Base-by-base conservation (phyloP, 1,139 yeast species). In the Candida sp. region DNA sequence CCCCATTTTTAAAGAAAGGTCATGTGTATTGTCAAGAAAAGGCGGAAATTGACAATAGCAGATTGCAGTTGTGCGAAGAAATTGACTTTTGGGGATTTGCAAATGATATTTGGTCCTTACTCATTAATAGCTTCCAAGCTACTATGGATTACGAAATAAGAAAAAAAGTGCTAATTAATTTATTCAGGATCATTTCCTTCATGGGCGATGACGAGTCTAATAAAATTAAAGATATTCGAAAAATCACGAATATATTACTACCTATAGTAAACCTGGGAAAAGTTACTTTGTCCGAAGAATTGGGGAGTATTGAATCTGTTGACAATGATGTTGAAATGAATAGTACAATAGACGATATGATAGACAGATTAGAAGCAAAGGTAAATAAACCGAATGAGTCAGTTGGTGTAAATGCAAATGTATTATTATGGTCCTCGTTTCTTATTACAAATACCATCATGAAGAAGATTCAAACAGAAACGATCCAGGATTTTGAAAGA, bases 111-210 rank as follows among this genome's bases (percentile, higher is more conserved):
- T 76, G 85, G 59, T 78, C 84, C 0, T 57, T 88, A n/a, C 61
- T 90, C 42, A 65, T 87, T 29, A 82, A 81, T 46, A 75, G 90
- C 15, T 90, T 86, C 57, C 82, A 87, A 37, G 84, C 95, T 2
- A 77, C 95, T 1, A 85, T 87, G 59, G 90, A 87, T 49, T 76
- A 73, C 46, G 79, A 78, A 22, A 71, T 87, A 15, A 77, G 96
- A 45, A 74, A 83, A 44, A 73, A 77, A 43, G 81, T 81, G 1
- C 64, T 88, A 34, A 66, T 83, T 5, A 73, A 81, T 22, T 57
- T 89, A 21, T 65, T 81, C 33, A 75, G 90, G 49, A 71, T 85
- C 21, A 64, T 79, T 34, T 61, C 58, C 36, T 71, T 72, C 41
- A 50, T 51, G 40, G 43, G 53, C 2, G 48, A 47, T 4, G 50